Evolutionary conservation across 345 rosid species (phyloP).

Genomic region (Melaleuca alternifolia): DNA sequence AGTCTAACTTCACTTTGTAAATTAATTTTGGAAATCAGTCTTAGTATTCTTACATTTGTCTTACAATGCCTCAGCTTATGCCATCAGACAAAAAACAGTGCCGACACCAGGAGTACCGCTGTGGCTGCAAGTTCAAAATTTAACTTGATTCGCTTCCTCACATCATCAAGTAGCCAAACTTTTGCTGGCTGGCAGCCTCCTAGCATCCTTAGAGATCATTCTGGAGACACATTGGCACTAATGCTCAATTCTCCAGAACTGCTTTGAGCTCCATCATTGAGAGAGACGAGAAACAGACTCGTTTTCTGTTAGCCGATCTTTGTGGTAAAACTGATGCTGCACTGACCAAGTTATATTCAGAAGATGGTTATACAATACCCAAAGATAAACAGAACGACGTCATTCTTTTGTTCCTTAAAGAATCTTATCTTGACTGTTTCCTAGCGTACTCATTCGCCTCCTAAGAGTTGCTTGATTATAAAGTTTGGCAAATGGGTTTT

Average conservation of each 20-base stretch:
- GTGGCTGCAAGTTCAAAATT: background rate
- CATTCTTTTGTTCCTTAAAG: background rate
- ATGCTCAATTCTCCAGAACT: background rate
- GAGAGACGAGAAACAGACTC: background rate
- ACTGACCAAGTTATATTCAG: background rate
- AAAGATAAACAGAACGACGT: background rate
- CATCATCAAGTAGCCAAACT: background rate
- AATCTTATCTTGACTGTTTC: background rate
- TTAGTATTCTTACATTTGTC: background rate
- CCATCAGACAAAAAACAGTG: background rate
- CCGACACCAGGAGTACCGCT: background rate
- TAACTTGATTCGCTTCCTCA: background rate
- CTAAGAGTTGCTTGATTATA: background rate
- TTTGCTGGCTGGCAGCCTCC: background rate
- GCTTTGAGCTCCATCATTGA: background rate
- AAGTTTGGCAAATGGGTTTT: background rate
- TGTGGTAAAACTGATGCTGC: background rate
- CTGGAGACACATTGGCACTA: background rate
- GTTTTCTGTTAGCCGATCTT: background rate
- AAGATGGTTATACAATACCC: background rate
- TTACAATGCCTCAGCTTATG: background rate
- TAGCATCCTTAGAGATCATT: background rate
- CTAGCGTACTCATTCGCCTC: background rate
- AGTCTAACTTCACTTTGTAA: background rate
- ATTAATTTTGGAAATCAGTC: background rate